These are phyloP conservation scores for Paramecium tetraurelia DNA, from an alignment of 73 alveolate genomes.

Conservation along the genomic window DNA sequence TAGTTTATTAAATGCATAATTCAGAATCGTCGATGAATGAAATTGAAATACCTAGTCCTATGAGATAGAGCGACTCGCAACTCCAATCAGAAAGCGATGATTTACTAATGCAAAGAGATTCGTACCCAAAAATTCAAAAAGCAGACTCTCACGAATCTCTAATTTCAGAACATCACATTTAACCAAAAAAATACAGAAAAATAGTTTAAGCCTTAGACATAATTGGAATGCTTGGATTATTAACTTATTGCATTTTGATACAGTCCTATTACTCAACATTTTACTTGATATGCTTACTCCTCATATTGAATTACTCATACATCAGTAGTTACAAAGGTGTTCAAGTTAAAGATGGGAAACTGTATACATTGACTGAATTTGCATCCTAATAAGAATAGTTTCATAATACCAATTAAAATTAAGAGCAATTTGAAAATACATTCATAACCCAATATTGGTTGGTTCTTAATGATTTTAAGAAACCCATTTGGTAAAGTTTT, in stretches of 20 bases:
- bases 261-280: slow-evolving; percentile 9
- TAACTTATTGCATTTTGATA: neutral
- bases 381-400: neutral
- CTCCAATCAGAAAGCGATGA: neutral
- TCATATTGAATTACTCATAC: slow-evolving; percentile 1
- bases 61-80: neutral
- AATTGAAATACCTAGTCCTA: neutral
- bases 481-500: neutral
- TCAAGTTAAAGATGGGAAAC: neutral
- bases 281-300: neutral
- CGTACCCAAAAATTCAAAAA: neutral
- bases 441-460: slow-evolving; percentile 7
- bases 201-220: neutral
- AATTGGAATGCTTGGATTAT: neutral
- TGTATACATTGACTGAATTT: neutral
- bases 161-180: neutral
- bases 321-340: neutral
- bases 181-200: neutral
- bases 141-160: neutral
- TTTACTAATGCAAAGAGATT: neutral
- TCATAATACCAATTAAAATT: neutral
- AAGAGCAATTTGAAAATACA: neutral
- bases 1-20: neutral
- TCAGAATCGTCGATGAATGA: neutral
- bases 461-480: neutral